These are phyloP conservation scores for Fusarium sp. DNA, from an alignment of 2,329 filamentous ascomycete species.

Conservation along the genomic window DNA sequence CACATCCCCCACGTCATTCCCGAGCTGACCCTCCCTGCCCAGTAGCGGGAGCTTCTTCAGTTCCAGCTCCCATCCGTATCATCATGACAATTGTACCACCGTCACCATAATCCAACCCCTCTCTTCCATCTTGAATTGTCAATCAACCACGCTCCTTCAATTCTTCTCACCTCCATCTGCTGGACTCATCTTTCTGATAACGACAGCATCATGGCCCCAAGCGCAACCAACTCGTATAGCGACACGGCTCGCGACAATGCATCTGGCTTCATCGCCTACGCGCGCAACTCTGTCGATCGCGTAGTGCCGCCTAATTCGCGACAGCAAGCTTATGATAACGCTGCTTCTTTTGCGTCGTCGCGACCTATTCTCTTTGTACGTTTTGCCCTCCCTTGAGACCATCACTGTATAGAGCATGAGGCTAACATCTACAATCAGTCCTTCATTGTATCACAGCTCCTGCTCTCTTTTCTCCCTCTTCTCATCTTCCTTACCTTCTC, in stretches of 20 bases:
- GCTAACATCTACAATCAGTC: slow-evolving; percentile 62
- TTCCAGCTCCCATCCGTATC: background rate
- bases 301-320: slow-evolving; percentile 74
- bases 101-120: background rate
- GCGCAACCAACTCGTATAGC: slow-evolving; percentile 33
- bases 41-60: background rate
- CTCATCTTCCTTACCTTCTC: slow-evolving; percentile 78
- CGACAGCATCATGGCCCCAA: slow-evolving; percentile 28
- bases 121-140: background rate
- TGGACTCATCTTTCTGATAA: background rate
- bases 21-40: slow-evolving; percentile 11
- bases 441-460: slow-evolving; percentile 76
- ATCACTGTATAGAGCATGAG: no score
- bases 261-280: slow-evolving; percentile 57
- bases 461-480: slow-evolving; percentile 77
- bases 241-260: slow-evolving; percentile 54
- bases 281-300: slow-evolving; percentile 63
- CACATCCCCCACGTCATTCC: slow-evolving; percentile 39
- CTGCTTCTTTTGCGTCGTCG: slow-evolving; percentile 70
- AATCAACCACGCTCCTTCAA: background rate
- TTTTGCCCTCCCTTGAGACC: slow-evolving; percentile 8
- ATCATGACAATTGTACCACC: slow-evolving; percentile 22
- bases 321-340: slow-evolving; percentile 67
- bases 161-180: background rate
- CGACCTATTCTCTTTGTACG: slow-evolving; percentile 81